Conservation (phyloP, 2,329 filamentous ascomycete genomes). For the Cadophora malorum region DNA sequence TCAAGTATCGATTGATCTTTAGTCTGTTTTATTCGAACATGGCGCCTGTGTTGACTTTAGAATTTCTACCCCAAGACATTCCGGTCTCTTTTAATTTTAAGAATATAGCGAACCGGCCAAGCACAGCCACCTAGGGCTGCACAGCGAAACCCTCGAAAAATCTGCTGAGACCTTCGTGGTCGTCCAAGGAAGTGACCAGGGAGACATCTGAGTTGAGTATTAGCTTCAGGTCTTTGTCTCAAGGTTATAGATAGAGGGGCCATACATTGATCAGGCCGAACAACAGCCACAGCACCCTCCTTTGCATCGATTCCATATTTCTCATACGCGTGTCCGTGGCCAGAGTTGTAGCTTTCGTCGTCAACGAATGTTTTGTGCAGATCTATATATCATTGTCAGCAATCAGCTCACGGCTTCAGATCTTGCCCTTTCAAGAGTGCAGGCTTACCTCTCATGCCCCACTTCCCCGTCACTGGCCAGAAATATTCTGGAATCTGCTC, state of each 20-base stretch:
- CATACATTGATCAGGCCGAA: conserved; percentile 66
- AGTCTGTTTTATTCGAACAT: no score
- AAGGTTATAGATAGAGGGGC: background rate
- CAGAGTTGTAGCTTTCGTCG: conserved; percentile 59
- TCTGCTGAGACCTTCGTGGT: conserved; percentile 11
- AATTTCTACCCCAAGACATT: no score
- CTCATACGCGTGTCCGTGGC: conserved; percentile 63
- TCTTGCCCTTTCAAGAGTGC: background rate
- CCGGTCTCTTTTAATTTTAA: no score
- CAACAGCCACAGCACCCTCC: conserved; percentile 56
- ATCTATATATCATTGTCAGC: conserved; percentile 47
- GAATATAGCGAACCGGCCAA: no score
- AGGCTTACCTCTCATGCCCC: conserved; percentile 58
- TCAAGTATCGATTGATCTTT: no score
- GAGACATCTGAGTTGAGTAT: conserved; percentile 20
- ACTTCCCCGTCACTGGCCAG: conserved; percentile 60
- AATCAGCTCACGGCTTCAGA: background rate
- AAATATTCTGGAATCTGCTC: conserved; percentile 62
- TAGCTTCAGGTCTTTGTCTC: background rate
- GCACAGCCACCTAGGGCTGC: background rate
- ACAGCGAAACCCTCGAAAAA: conserved; percentile 27
- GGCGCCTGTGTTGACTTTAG: no score
- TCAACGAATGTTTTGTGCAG: conserved; percentile 65
- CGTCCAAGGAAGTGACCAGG: conserved; percentile 18
- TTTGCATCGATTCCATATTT: conserved; percentile 57